Base-by-base conservation (phyloP, 1,284 basidiomycete species). In the Ustilago shanxiensis region DNA sequence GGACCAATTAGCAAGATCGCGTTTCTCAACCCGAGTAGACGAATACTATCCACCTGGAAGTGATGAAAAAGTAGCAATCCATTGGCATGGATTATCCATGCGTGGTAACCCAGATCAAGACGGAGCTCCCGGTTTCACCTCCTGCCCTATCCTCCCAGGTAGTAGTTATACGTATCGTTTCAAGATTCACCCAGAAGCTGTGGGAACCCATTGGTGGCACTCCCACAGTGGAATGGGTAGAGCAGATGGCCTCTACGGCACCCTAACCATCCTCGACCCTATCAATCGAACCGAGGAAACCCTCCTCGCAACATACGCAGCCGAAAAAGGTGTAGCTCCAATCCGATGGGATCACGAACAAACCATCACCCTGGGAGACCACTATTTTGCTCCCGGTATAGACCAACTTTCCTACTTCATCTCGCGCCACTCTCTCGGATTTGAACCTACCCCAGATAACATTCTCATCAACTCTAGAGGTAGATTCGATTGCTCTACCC, bases 381-480 rank as follows among this genome's bases (percentile, higher is more conserved):
- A 69, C 59, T 80, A 70, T 39, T 69, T 76, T 39, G 52, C 65
- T 20, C 47, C 59, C 11, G 59, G 67, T 8, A 59, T 65, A 29
- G 59, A 62, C 8, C 60, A 45, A 28, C 22, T 69, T 4, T 60
- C 67, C 10, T 51, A 44, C 18, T 74, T 68, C 53, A 55, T 77
- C 22, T 71, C 69, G 14, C 37, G 65, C 28, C 33, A 63, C 41
- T 41, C 74, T 79, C 60, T 64, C 65, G 39, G 79, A 67, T 82
- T 79, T 20, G 75, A 81, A n/a, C 77, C 78, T 1, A 78, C 81
- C 1, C 85, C 88, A 1, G 80, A 89, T 54, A 85, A 88, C 0
- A 89, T 88, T 3, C 80, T 89, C 18, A 86, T 90, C 77, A 90
- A 90, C 59, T 89, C 89, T 2, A 74, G 86, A 31, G 89, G 89